Percentiles rank a stretch among this genome's conserved stretches.
phyloP scores from a whole-genome alignment of 345 rosid genomes.

The Rhizophora mangle region DNA sequence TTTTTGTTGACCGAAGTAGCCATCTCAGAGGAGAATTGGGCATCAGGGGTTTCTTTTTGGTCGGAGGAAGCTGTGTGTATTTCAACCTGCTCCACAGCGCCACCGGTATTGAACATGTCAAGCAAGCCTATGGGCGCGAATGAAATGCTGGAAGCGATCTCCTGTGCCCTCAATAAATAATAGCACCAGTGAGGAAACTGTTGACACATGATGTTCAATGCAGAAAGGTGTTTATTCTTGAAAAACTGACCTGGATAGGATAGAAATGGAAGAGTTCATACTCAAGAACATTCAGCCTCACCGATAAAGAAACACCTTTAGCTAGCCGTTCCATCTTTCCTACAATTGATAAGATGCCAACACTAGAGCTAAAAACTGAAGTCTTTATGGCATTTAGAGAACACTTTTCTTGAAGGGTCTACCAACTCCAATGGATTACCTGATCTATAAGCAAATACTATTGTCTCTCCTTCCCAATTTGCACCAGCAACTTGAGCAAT shows the following conservation, averaged over 20 bases:
- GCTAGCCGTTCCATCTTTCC: slow-evolving; percentile 74
- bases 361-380: no score
- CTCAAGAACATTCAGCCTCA: slow-evolving; percentile 48
- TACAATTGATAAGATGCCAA: slow-evolving; percentile 23
- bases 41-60: slow-evolving; percentile 44
- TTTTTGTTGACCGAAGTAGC: slow-evolving; percentile 38
- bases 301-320: slow-evolving; percentile 57
- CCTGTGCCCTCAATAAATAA: slow-evolving; percentile 37
- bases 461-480: slow-evolving; percentile 71
- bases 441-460: slow-evolving; percentile 66
- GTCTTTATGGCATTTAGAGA: no score
- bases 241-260: slow-evolving; percentile 53
- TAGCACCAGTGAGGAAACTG: no score
- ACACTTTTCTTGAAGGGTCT: no score
- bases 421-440: slow-evolving; percentile 36
- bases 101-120: slow-evolving; percentile 83
- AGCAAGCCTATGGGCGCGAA: slow-evolving; percentile 88
- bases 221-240: no score
- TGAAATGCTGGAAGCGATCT: slow-evolving; percentile 51
- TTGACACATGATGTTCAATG: slow-evolving; percentile 49
- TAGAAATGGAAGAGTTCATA: slow-evolving; percentile 87
- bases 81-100: slow-evolving; percentile 61
- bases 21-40: slow-evolving; percentile 45
- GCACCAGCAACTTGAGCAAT: slow-evolving; percentile 65
- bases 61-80: slow-evolving; percentile 33